Conservation (phyloP, 1,284 basidiomycete species). For the Sphaerobolus stellatus region DNA sequence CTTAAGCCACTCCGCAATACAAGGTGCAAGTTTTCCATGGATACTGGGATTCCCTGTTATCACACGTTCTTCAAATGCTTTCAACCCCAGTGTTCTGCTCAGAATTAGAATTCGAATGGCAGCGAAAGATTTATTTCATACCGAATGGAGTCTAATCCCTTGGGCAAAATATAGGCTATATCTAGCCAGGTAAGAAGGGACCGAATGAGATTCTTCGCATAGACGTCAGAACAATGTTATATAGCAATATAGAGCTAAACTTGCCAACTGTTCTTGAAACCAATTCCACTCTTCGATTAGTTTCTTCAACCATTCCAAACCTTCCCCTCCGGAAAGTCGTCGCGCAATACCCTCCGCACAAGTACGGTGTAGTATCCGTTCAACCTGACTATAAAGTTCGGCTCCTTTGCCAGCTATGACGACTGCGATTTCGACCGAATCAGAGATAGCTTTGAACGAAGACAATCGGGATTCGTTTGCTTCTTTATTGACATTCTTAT, state of each 20-base stretch:
- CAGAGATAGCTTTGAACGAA: constrained; percentile 57
- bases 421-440: constrained; percentile 55
- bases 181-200: constrained; percentile 37
- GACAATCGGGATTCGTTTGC: constrained; percentile 39
- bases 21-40: constrained; percentile 43
- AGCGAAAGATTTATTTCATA: constrained; percentile 16
- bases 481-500: too few species aligned
- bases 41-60: constrained; percentile 55
- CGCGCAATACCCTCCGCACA: constrained; percentile 42
- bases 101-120: constrained; percentile 8
- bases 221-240: background rate
- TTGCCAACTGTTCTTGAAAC: constrained; percentile 63
- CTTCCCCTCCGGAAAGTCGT: constrained; percentile 34
- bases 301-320: constrained; percentile 48
- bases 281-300: constrained; percentile 57
- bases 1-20: constrained; percentile 55
- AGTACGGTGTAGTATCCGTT: constrained; percentile 50
- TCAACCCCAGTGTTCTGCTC: constrained; percentile 51
- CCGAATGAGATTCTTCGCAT: constrained; percentile 38
- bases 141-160: constrained; percentile 25
- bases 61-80: constrained; percentile 42
- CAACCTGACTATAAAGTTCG: constrained; percentile 50
- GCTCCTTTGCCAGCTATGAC: constrained; percentile 50
- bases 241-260: constrained; percentile 23
- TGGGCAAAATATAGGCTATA: constrained; percentile 26